Base-by-base conservation (phyloP, 164 flowering plant genomes). In the Akebia trifoliata region DNA sequence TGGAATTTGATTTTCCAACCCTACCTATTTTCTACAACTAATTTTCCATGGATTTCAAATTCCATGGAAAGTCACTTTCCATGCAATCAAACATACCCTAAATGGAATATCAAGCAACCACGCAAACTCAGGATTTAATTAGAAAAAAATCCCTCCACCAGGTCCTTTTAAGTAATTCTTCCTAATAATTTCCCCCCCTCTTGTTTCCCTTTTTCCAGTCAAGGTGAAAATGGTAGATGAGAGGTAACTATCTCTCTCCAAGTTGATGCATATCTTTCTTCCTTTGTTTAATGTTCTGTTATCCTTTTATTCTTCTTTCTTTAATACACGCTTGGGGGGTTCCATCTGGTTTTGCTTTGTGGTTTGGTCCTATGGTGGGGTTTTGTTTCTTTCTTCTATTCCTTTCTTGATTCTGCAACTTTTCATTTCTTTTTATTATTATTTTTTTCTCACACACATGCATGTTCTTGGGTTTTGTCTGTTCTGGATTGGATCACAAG, bases 401-500 rank as follows among this genome's bases (percentile, higher is more conserved):
- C 65, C 40, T 68, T 68, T 51, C 69, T 53, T 57, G 59, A 43
- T 47, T 60, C 45, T 63, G 29, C 28, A 22, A 47, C 59, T 51
- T 61, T 69, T 53, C 49, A 35, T 55, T 60, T 59, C n/a, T 53
- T 61, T 63, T 61, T 51, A 15, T 29, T 26, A 1, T 12, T 37
- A 44, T 44, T 54, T 53, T 37, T 39, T 12, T 20, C 17, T 15
- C 28, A 18, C 67, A 62, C 75, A 72, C 75, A 72, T 81, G 81
- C 78, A 69, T 74, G 81, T 72, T 72, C 63, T 65, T 68, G 63
- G 60, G 70, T 57, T n/a, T 76, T 81, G 81, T 72, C 81, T 76
- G 72, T 68, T 78, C 78, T 78, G 75, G 78, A 72, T 74, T 76
- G 75, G 81, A 74, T 74, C 79, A 56, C 72, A 69, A 57, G 79